These are phyloP conservation scores for Spiraea crenata DNA, from an alignment of 331 rosid genomes.

Conservation along the genomic window DNA sequence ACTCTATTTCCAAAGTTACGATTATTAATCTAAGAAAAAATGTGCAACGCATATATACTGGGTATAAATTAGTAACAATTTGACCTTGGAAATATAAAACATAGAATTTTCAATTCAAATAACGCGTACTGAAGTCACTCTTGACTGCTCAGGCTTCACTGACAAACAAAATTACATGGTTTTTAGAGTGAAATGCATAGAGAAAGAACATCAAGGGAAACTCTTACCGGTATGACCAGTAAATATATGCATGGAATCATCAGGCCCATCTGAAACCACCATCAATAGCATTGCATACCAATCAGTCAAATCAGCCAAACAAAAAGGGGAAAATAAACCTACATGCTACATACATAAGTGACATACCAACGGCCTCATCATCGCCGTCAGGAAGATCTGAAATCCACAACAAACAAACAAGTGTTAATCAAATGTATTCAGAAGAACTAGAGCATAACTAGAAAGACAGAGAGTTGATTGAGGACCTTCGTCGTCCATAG, in stretches of 20 bases:
- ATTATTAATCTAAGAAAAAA: not conserved
- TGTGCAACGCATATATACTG: not conserved
- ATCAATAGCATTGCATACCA: conserved; percentile 7
- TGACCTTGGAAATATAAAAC: not conserved
- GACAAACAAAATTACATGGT: not conserved
- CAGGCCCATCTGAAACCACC: conserved; percentile 58
- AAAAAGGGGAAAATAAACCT: not conserved
- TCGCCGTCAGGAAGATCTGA: conserved; percentile 81
- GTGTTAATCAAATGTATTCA: not conserved
- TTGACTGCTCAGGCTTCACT: not conserved
- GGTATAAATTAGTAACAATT: not conserved
- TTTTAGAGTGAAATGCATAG: not conserved
- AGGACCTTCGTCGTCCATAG: conserved; percentile 64
- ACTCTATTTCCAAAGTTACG: not conserved
- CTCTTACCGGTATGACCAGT: conserved; percentile 75
- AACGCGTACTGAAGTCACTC: not conserved
- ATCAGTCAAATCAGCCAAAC: conserved; percentile 3
- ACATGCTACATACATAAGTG: conserved; percentile 1
- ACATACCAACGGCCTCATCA: conserved; percentile 51
- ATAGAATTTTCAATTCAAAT: not conserved
- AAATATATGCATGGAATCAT: conserved; percentile 70
- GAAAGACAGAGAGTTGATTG: not conserved
- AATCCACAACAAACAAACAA: conserved; percentile 12
- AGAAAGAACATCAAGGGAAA: not conserved
- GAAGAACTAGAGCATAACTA: not conserved